Base-by-base conservation (phyloP, 2,329 filamentous ascomycete genomes). In the Myotisia sp. region DNA sequence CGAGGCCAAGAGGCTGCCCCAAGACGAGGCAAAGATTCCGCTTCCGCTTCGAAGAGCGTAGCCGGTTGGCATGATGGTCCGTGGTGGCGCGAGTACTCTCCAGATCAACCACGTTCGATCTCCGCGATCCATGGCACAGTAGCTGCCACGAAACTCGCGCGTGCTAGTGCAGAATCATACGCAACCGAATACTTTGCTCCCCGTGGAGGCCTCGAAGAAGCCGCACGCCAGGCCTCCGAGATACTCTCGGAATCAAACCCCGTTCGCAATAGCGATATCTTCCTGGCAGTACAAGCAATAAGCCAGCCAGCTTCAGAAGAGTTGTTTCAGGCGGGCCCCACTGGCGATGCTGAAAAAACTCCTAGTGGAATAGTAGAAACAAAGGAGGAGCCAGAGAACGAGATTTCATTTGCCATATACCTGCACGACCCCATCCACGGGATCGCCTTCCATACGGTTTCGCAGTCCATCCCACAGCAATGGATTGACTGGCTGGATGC, bases 401-500 rank as follows among this genome's bases (percentile, higher is more conserved):
- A 78, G 50, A 57, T 86, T 37, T 66, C 78, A 50, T 83, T 86
- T 44, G 81, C 85, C 37, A 71, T 87, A 48, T 85, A 81, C 60
- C 76, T 80, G 40, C 63, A 71, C 49, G 90, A 98, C 50, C 87
- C 90, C 2, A 74, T 94, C 22, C 90, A 98, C 56, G 77, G 80
- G 39, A 92, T 98, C 46, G 76, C 79, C 38, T 95, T 90, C 65
- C 71, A 76, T 45, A 74, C 83, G 2, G 56, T 94, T 48, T 86
- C 82, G 39, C 90, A 98, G 61, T 58, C 75, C 6, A 67, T 95
- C 31, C 90, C 90, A 0, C 71, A 74, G 26, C 77, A 78, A 51
- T 98, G 90, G 90, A 71, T 83, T 33, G 71, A 77, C 40, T 98
- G 90, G 90, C 70, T 98, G 5, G 87, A 98, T 53, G 79, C 81